Evolutionary conservation across 345 rosid genomes (phyloP).

Genomic region (Melaleuca alternifolia): DNA sequence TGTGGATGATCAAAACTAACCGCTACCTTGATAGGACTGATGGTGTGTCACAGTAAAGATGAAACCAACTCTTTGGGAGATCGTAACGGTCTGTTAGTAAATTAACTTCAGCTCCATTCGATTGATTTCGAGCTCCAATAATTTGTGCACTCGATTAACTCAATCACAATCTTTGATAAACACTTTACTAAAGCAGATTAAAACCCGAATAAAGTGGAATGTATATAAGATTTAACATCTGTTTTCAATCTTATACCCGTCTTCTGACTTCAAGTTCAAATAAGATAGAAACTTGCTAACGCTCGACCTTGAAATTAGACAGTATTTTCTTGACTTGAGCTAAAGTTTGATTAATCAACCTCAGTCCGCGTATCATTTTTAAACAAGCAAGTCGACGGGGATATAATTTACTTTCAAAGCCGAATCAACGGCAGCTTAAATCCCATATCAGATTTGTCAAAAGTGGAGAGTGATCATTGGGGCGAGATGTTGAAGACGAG

Average conservation of each 20-base stretch:
- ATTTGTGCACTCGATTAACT: neutral
- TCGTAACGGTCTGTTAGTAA: neutral
- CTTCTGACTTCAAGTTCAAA: neutral
- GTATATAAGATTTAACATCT: neutral
- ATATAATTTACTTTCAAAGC: no score
- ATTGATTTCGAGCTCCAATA: neutral
- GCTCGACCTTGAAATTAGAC: neutral
- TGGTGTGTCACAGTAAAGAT: neutral
- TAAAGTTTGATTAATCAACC: neutral
- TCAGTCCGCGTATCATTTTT: neutral
- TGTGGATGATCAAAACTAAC: neutral
- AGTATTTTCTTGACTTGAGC: neutral
- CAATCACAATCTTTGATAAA: neutral
- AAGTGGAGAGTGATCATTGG: no score
- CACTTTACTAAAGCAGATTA: neutral
- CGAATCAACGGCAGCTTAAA: no score
- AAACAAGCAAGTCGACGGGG: neutral
- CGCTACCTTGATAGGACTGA: neutral
- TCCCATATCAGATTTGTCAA: no score
- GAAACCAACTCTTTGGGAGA: neutral
- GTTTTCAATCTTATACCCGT: neutral
- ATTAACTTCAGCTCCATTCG: neutral
- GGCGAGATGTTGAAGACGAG: no score
- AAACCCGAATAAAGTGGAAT: neutral
- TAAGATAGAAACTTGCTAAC: neutral